phyloP scores from a whole-genome alignment of 306 rosid species.

The Canavalia ensiformis region DNA sequence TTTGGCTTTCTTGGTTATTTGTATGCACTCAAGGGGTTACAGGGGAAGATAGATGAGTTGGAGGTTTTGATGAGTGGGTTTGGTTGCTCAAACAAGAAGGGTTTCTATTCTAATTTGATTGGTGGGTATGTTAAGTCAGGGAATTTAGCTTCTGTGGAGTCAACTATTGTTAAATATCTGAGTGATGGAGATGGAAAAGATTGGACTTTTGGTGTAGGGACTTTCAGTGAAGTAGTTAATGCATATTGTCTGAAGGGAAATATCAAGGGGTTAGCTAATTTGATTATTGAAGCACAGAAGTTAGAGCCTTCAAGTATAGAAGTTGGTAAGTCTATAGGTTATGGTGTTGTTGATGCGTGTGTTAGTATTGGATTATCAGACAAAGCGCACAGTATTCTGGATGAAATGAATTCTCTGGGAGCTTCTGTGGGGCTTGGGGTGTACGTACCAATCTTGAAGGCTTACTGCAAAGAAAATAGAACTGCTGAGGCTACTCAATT shows the following conservation, averaged over 20 bases:
- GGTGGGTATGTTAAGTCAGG: slow-evolving; percentile 75
- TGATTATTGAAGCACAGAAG: slow-evolving; percentile 80
- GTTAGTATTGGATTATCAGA: slow-evolving; percentile 75
- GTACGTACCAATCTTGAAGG: slow-evolving; percentile 86
- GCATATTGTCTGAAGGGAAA: slow-evolving; percentile 70
- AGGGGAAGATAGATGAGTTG: slow-evolving; percentile 69
- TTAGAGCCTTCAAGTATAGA: slow-evolving; percentile 59
- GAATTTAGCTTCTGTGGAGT: slow-evolving; percentile 71
- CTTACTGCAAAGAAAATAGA: slow-evolving; percentile 87
- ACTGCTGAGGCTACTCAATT: slow-evolving; percentile 85
- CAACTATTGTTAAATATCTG: slow-evolving; percentile 65
- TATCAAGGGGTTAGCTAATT: slow-evolving; percentile 71
- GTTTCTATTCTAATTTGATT: slow-evolving; percentile 68
- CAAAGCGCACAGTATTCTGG: slow-evolving; percentile 85
- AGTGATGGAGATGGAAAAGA: slow-evolving; percentile 56
- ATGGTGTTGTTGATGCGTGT: slow-evolving; percentile 81
- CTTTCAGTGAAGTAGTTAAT: slow-evolving; percentile 68
- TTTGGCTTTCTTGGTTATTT: slow-evolving; percentile 87
- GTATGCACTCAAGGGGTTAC: slow-evolving; percentile 81
- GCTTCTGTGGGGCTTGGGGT: slow-evolving; percentile 88
- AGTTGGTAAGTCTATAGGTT: slow-evolving; percentile 73
- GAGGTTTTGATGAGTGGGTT: slow-evolving; percentile 67
- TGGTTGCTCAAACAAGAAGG: slow-evolving; percentile 58
- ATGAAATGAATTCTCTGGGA: slow-evolving; percentile 79
- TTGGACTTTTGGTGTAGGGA: slow-evolving; percentile 68